phyloP scores from a whole-genome alignment of 2,329 filamentous ascomycete species.

The Helotiales sp. region DNA sequence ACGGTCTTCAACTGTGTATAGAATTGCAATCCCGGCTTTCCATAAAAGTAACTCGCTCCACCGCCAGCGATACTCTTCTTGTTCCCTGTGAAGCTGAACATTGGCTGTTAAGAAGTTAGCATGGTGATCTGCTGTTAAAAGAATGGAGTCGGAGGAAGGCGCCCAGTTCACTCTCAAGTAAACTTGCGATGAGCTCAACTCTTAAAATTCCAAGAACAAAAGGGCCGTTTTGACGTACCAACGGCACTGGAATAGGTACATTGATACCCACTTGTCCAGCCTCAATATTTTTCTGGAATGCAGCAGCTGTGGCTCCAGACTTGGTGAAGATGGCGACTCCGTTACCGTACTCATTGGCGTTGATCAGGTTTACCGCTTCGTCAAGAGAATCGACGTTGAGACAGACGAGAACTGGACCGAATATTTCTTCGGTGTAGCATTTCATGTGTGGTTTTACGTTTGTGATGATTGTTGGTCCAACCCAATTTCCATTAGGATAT shows the following conservation, averaged over 20 bases:
- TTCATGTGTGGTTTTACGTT: constrained; percentile 79
- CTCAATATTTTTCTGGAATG: constrained; percentile 79
- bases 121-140: too few relatives aligned
- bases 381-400: constrained; percentile 76
- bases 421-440: constrained; percentile 85
- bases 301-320: constrained; percentile 73
- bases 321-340: constrained; percentile 83
- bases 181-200: too few relatives aligned
- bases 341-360: constrained; percentile 84
- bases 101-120: constrained; percentile 58
- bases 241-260: constrained; percentile 62
- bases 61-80: constrained; percentile 93
- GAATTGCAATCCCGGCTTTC: constrained; percentile 87
- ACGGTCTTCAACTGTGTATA: constrained; percentile 99
- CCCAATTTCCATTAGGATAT: constrained; percentile 84
- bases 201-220: too few relatives aligned
- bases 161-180: too few relatives aligned
- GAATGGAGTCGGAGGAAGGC: too few relatives aligned
- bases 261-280: constrained; percentile 87
- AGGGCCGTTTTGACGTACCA: too few relatives aligned
- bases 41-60: constrained; percentile 93
- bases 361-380: constrained; percentile 79
- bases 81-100: constrained; percentile 74
- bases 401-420: constrained; percentile 81
- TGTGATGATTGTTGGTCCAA: constrained; percentile 80